Conservation (phyloP, 2,329 filamentous ascomycete genomes). For the Cylindrodendrum hubeiense region DNA sequence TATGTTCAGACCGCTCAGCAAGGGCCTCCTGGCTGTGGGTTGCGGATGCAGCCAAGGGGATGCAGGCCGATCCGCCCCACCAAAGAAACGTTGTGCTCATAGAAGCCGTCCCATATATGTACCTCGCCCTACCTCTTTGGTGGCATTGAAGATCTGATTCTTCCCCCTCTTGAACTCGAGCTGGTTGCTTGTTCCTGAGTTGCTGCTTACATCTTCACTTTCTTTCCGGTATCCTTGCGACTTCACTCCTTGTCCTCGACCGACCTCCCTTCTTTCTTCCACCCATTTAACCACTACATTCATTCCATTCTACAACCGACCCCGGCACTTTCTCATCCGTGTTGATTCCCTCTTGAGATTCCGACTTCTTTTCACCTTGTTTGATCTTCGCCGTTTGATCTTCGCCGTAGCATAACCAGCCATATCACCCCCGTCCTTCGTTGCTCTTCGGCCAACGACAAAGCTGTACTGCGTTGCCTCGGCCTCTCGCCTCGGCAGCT, state of each 20-base stretch:
- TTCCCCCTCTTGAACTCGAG: constrained; percentile 21
- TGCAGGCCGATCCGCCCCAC: constrained; percentile 34
- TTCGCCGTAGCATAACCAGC: neutral
- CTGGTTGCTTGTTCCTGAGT: constrained; percentile 26
- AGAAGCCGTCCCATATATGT: constrained; percentile 43
- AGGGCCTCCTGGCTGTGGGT: constrained; percentile 39
- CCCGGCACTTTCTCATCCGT: constrained; percentile 1
- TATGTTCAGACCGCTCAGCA: constrained; percentile 40
- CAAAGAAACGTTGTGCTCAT: constrained; percentile 32
- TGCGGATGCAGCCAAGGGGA: constrained; percentile 31
- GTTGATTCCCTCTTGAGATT: constrained; percentile 15
- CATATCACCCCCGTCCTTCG: neutral
- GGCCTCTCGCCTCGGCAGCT: too few relatives aligned
- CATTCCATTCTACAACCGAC: constrained; percentile 1
- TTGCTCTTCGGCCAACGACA: neutral
- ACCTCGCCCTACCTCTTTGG: constrained; percentile 35
- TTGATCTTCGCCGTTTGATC: neutral
- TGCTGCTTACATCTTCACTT: constrained; percentile 14
- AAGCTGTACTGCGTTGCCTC: neutral
- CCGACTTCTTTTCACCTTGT: neutral
- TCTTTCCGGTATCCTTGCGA: constrained; percentile 9
- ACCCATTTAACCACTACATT: constrained; percentile 10
- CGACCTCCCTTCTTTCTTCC: constrained; percentile 19
- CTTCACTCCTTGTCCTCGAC: constrained; percentile 18
- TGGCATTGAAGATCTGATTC: constrained; percentile 16